Conservation (phyloP, 257 asterid genomes). For the Scutellaria barbata region DNA sequence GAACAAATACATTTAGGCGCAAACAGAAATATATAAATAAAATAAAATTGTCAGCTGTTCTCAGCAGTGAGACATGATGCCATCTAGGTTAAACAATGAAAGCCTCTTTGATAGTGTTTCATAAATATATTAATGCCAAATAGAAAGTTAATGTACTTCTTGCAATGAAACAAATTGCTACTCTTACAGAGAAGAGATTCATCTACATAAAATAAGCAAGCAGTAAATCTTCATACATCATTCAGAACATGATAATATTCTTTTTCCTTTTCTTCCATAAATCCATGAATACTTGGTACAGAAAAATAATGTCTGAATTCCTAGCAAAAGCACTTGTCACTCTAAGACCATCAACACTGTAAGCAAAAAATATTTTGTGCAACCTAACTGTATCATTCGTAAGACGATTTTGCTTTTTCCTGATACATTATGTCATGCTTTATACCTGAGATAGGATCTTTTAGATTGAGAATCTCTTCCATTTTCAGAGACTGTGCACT, state of each 20-base stretch:
- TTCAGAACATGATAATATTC: background rate
- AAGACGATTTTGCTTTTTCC: constrained; percentile 7
- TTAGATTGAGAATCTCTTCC: constrained; percentile 35
- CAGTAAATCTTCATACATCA: constrained; percentile 13
- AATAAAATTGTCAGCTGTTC: constrained; percentile 5
- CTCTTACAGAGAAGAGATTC: constrained; percentile 11
- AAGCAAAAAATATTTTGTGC: background rate
- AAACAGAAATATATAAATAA: background rate
- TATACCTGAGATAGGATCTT: constrained; percentile 46
- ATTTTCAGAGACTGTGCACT: constrained; percentile 33
- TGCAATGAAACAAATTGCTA: background rate
- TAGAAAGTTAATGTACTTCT: constrained; percentile 1
- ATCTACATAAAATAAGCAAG: background rate
- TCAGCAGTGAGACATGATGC: constrained; percentile 10
- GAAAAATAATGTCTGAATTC: constrained; percentile 6
- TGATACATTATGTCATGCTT: background rate
- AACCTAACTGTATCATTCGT: background rate
- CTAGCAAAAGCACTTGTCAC: constrained; percentile 19
- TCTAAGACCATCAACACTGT: constrained; percentile 2
- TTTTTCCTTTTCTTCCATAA: background rate
- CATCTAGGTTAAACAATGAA: constrained; percentile 8
- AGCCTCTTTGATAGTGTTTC: constrained; percentile 3
- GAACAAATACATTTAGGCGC: background rate
- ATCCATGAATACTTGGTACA: background rate
- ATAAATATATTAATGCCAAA: constrained; percentile 2